Evolutionary conservation across 108 stramenopile species (phyloP), one percentile per base, ranked within the genome.

Genomic region (Mayamaea pseudoterrestris): DNA sequence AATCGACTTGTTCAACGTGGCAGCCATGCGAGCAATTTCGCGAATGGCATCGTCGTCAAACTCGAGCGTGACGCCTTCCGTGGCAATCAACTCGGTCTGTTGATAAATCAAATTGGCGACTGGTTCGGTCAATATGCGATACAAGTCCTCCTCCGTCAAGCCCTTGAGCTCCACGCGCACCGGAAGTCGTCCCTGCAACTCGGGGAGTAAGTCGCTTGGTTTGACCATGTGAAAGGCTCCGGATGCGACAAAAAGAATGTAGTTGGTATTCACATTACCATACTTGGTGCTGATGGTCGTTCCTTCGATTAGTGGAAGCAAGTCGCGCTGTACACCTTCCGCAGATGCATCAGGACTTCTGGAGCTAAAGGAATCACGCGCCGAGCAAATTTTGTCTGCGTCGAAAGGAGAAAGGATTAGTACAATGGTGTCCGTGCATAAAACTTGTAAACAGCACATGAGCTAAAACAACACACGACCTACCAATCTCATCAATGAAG

Each of bases 401-500:
- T 41, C 40, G 4, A 41, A 13, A 34, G 32, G 12, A 34, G 12
- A 11, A 12, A 12, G 11, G 12, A 34, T 8, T 34, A 11, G 12
- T 34, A 12, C 32, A 34, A 11, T 8, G 12, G n/a, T n/a, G n/a
- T n/a, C n/a, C n/a, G n/a, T n/a, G n/a, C n/a, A n/a, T n/a, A n/a
- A n/a, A n/a, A n/a, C n/a, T n/a, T n/a, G n/a, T n/a, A n/a, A n/a
- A n/a, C n/a, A n/a, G n/a, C n/a, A n/a, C n/a, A n/a, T n/a, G n/a
- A n/a, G n/a, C n/a, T n/a, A n/a, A n/a, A n/a, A n/a, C n/a, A n/a
- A n/a, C n/a, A n/a, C n/a, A n/a, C n/a, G n/a, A n/a, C n/a, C n/a
- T n/a, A n/a, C n/a, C 66, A 45, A 99, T 97, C 64, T 99, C 98
- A 72, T 99, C 98, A 55, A 99, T 95, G 62, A 99, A 96, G 35